These are phyloP conservation scores for Takakia lepidozioides DNA, from an alignment of 225 moss, liverwort and hornwort species.

Conservation along the genomic window DNA sequence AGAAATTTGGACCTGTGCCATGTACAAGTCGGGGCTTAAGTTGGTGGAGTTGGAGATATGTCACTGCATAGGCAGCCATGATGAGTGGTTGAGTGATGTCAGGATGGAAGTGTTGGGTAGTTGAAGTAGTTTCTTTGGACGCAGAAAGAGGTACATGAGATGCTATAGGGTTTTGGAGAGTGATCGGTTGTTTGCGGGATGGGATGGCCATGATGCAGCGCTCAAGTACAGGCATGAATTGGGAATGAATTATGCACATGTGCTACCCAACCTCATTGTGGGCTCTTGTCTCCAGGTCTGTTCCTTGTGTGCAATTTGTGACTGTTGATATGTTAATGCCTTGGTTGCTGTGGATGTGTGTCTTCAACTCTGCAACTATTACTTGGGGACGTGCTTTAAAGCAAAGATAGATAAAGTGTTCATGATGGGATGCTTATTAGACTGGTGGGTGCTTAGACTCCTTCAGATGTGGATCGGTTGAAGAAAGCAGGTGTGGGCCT, in stretches of 20 bases:
- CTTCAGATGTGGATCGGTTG: constrained; percentile 83
- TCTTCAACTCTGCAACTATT: too few relatives aligned
- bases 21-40: background rate
- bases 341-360: background rate
- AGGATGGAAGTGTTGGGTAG: too few relatives aligned
- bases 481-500: constrained; percentile 68
- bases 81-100: too few relatives aligned
- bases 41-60: background rate
- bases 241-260: constrained; percentile 87
- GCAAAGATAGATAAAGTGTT: background rate
- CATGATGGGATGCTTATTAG: constrained; percentile 14
- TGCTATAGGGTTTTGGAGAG: background rate
- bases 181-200: constrained; percentile 3
- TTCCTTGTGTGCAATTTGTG: constrained; percentile 12
- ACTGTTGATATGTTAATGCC: background rate
- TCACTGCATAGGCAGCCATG: background rate
- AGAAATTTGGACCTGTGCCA: background rate
- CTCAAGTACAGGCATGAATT: constrained; percentile 93
- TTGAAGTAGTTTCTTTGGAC: too few relatives aligned
- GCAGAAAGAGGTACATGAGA: background rate
- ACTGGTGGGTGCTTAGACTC: constrained; percentile 53
- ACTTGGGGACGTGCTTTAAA: too few relatives aligned
- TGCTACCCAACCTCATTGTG: constrained; percentile 83
- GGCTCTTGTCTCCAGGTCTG: constrained; percentile 94
- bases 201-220: constrained; percentile 26